Conservation (phyloP, 805 yeast genomes). For the Candida railenensis region DNA sequence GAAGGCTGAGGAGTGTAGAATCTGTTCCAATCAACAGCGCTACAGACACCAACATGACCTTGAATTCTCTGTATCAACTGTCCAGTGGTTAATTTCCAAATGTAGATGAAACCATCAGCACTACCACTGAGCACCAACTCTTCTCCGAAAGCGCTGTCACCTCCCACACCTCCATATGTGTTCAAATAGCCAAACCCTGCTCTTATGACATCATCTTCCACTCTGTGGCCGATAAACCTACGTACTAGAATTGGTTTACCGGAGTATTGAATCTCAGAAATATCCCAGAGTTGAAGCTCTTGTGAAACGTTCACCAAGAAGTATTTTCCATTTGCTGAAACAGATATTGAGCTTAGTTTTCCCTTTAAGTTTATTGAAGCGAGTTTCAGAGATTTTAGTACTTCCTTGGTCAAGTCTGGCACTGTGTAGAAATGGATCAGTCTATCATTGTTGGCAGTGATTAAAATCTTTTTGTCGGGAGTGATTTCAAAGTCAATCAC, state of each 20-base stretch:
- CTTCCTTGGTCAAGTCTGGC: conserved; percentile 30
- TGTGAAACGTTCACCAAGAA: conserved; percentile 66
- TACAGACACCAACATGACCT: conserved; percentile 68
- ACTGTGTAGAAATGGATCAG: conserved; percentile 61
- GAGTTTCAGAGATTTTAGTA: conserved; percentile 34
- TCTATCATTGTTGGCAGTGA: conserved; percentile 64
- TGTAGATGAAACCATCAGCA: conserved; percentile 73
- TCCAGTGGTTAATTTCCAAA: conserved; percentile 77
- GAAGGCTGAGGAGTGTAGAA: conserved; percentile 13
- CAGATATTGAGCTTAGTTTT: conserved; percentile 61
- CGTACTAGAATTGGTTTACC: conserved; percentile 54
- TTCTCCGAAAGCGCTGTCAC: conserved; percentile 37
- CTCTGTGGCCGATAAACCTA: conserved; percentile 71
- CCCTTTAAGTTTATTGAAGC: conserved; percentile 53
- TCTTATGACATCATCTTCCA: conserved; percentile 66
- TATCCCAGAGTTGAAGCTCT: conserved; percentile 81
- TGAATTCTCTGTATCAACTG: conserved; percentile 58
- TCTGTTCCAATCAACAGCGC: conserved; percentile 74
- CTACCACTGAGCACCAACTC: conserved; percentile 77
- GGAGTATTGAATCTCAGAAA: conserved; percentile 33
- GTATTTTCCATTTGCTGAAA: conserved; percentile 53
- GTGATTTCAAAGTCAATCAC: conserved; percentile 70
- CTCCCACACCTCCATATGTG: conserved; percentile 4
- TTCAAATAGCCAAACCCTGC: conserved; percentile 71
- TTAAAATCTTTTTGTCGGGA: conserved; percentile 58